These are phyloP conservation scores for Bauhinia variegata DNA, from an alignment of 306 rosid genomes.

Conservation along the genomic window DNA sequence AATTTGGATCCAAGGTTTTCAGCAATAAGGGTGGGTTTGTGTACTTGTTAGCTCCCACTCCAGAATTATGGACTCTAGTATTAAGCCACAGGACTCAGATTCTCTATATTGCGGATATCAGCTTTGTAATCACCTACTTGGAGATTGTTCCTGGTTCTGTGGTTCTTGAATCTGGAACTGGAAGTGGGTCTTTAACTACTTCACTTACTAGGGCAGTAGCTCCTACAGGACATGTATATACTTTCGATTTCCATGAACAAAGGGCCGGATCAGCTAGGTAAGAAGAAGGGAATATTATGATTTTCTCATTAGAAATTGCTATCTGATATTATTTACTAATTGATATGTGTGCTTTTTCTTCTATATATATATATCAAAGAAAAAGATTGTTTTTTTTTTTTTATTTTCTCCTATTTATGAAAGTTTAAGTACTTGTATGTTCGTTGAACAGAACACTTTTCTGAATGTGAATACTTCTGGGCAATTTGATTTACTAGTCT, in stretches of 20 bases:
- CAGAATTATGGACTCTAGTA: slow-evolving; percentile 86
- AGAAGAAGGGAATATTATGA: slow-evolving; percentile 9
- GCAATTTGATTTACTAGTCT: neutral
- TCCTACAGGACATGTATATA: slow-evolving; percentile 74
- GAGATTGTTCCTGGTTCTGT: slow-evolving; percentile 82
- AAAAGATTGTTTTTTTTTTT: neutral
- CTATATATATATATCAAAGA: neutral
- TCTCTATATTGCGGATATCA: slow-evolving; percentile 85
- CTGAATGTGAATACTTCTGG: neutral
- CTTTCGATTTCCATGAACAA: slow-evolving; percentile 92
- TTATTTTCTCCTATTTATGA: neutral
- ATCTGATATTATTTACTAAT: slow-evolving; percentile 9
- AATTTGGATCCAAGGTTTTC: slow-evolving; percentile 78
- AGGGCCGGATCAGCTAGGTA: slow-evolving; percentile 89
- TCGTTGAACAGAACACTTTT: slow-evolving; percentile 10
- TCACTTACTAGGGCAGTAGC: slow-evolving; percentile 85
- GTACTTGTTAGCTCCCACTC: slow-evolving; percentile 86
- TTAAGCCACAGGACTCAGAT: slow-evolving; percentile 89
- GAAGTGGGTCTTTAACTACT: slow-evolving; percentile 90
- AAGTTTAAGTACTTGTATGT: slow-evolving; percentile 4
- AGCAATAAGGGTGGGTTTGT: slow-evolving; percentile 83
- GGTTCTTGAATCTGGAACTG: slow-evolving; percentile 91
- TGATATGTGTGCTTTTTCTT: slow-evolving; percentile 4
- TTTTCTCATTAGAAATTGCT: slow-evolving; percentile 4
- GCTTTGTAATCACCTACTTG: slow-evolving; percentile 78